phyloP scores from a whole-genome alignment of 177 flowering plant genomes.

The Vitis hybrid region DNA sequence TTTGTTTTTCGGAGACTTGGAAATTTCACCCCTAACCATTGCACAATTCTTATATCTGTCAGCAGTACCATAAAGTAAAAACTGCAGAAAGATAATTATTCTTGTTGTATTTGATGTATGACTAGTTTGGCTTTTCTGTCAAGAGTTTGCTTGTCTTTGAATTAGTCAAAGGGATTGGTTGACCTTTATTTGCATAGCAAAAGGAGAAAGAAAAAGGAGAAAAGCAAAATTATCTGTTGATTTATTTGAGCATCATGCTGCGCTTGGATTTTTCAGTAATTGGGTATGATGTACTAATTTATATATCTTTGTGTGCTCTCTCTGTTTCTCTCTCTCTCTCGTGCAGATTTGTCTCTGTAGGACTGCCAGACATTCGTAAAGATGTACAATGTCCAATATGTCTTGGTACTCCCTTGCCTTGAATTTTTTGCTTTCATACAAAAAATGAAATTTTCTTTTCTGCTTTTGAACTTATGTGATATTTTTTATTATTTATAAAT shows the following conservation, averaged over 20 bases:
- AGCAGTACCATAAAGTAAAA: background rate
- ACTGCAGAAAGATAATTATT: background rate
- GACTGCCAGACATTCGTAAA: conserved; percentile 37
- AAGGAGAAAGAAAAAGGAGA: too few relatives aligned
- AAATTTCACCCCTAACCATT: background rate
- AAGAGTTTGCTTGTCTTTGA: too few relatives aligned
- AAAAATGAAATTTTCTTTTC: background rate
- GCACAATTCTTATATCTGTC: background rate
- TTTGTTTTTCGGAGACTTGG: background rate
- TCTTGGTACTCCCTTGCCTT: conserved; percentile 23
- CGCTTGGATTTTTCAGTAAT: background rate
- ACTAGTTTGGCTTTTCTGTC: too few relatives aligned
- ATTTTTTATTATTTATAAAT: background rate
- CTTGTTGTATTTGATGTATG: too few relatives aligned
- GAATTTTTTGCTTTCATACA: background rate
- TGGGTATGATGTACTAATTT: background rate
- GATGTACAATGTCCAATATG: conserved; percentile 50
- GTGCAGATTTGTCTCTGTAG: conserved; percentile 39
- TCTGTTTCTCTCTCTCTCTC: background rate
- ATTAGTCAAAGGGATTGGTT: too few relatives aligned
- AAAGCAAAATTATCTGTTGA: background rate
- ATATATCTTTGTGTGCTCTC: background rate
- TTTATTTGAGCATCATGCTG: background rate
- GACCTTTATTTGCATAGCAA: background rate
- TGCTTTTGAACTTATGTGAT: background rate